phyloP scores from a whole-genome alignment of 129 eudicot species.

The Helianthus annuus region DNA sequence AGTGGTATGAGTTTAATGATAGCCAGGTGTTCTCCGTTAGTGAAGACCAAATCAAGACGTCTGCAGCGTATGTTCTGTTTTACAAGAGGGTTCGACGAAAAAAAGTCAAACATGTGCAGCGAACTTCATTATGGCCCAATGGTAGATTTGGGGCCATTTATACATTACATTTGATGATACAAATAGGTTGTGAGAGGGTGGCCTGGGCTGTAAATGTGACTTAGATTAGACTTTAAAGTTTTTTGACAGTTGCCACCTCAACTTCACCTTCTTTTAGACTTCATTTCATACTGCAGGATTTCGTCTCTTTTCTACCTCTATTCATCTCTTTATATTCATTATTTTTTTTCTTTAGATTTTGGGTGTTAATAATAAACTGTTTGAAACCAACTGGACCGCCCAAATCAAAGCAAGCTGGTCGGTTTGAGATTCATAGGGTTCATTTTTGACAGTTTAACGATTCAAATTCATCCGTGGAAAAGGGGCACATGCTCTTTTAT shows the following conservation, averaged over 20 bases:
- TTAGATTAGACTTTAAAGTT: conserved; percentile 9
- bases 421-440: not conserved
- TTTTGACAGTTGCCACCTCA: conserved; percentile 15
- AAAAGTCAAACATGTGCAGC: conserved; percentile 6
- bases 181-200: conserved; percentile 6
- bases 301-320: not conserved
- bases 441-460: not conserved
- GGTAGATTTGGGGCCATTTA: conserved; percentile 24
- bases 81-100: conserved; percentile 52
- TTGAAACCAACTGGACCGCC: too few species aligned
- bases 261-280: not conserved
- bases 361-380: not conserved
- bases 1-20: conserved; percentile 91
- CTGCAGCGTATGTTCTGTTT: conserved; percentile 87
- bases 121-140: conserved; percentile 21
- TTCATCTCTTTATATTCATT: not conserved
- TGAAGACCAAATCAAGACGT: conserved; percentile 72
- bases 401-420: not conserved
- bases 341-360: not conserved
- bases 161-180: conserved; percentile 9
- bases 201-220: conserved; percentile 14
- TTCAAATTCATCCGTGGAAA: not conserved
- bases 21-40: conserved; percentile 49
- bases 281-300: not conserved
- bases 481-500: too few species aligned